These are phyloP conservation scores for Acanthamoeba healyi DNA, from an alignment of 208 protist species.

Conservation along the genomic window DNA sequence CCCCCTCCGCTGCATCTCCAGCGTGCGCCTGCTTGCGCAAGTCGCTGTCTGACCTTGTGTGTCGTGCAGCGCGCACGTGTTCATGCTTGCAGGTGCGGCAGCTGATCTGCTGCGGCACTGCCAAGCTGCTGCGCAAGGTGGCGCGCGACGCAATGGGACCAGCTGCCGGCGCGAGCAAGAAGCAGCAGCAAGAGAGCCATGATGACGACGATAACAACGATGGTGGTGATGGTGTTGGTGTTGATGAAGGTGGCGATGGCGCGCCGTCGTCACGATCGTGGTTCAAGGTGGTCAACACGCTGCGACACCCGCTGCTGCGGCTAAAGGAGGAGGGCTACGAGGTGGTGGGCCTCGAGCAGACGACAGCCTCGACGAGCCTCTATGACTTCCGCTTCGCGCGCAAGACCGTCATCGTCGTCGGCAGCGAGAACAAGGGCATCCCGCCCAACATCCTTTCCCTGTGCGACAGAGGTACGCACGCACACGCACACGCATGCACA, in stretches of 20 bases:
- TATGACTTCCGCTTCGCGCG: background rate
- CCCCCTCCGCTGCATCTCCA: no score
- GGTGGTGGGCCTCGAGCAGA: slow-evolving; percentile 9
- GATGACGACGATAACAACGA: background rate
- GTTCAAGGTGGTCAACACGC: background rate
- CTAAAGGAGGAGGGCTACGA: slow-evolving; percentile 1
- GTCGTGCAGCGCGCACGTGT: background rate
- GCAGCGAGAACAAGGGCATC: slow-evolving; percentile 40
- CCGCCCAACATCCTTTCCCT: background rate
- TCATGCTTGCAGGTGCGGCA: background rate
- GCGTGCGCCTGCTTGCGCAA: no score
- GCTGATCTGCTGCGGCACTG: slow-evolving; percentile 8
- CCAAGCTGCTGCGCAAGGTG: slow-evolving; percentile 1
- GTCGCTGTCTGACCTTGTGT: no score
- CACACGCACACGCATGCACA: no score
- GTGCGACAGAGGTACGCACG: background rate
- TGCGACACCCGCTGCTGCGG: background rate
- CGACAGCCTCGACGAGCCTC: background rate
- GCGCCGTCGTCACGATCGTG: no score
- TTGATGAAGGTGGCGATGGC: no score
- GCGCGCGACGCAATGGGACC: background rate
- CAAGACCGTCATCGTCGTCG: slow-evolving; percentile 17
- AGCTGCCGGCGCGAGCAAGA: no score
- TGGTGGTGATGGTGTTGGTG: no score
- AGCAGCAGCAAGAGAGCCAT: no score